Conservation (phyloP, 1,284 basidiomycete genomes). For the Cutaneotrichosporon cyanovorans region DNA sequence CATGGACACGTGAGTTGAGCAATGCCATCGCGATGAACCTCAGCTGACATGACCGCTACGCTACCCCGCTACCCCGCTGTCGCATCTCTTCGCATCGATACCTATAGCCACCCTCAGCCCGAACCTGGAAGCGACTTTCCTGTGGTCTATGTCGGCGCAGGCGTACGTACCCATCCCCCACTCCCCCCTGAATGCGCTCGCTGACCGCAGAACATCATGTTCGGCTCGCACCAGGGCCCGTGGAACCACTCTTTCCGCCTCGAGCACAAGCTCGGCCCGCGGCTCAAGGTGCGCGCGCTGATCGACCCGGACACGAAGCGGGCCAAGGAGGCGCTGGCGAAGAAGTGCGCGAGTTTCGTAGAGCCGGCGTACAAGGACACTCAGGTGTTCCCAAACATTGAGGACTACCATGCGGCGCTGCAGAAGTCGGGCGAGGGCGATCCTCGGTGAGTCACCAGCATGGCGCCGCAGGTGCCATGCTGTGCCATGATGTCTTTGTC, state of each 20-base stretch:
- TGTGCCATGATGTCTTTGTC: too few species aligned
- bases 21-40: background rate
- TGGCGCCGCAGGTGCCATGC: too few species aligned
- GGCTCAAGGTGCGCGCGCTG: conserved; percentile 89
- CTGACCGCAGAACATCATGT: conserved; percentile 67
- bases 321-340: conserved; percentile 69
- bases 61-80: background rate
- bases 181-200: conserved; percentile 1
- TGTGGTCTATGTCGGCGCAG: conserved; percentile 83
- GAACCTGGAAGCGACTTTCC: conserved; percentile 63
- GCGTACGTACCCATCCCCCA: conserved; percentile 42
- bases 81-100: background rate
- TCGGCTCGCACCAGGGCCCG: conserved; percentile 71
- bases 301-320: conserved; percentile 85
- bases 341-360: conserved; percentile 92
- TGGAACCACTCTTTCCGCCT: conserved; percentile 79
- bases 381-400: conserved; percentile 75
- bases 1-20: conserved; percentile 40
- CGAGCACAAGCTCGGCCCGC: conserved; percentile 89
- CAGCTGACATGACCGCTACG: background rate
- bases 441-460: conserved; percentile 49
- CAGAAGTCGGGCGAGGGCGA: conserved; percentile 43
- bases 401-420: conserved; percentile 71
- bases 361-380: conserved; percentile 88
- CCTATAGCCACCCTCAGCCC: conserved; percentile 28